Evolutionary conservation across 768 basidiomycete species (phyloP).

Genomic region (Leccinum boreale): DNA sequence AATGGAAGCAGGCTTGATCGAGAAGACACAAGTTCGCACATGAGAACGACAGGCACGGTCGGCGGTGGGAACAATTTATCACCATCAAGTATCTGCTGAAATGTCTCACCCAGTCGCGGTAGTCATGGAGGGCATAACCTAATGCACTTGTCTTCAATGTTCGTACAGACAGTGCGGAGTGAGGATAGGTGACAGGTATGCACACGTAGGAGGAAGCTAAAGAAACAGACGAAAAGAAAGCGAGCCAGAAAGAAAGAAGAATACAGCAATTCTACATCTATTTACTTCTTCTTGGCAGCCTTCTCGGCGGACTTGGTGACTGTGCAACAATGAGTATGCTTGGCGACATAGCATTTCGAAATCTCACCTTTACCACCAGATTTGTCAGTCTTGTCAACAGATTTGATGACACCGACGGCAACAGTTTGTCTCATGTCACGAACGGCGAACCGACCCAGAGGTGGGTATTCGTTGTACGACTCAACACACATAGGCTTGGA

Average conservation of each 20-base stretch:
- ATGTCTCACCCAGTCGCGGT: not conserved
- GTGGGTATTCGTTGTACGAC: constrained; percentile 96
- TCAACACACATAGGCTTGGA: constrained; percentile 96
- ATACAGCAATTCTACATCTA: constrained; percentile 76
- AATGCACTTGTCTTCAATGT: constrained; percentile 37
- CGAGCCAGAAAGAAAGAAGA: constrained; percentile 52
- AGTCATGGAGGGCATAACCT: constrained; percentile 15
- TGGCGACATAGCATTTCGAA: not conserved
- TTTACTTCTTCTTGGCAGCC: constrained; percentile 94
- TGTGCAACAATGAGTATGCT: constrained; percentile 28
- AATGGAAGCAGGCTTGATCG: not conserved
- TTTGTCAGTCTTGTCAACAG: constrained; percentile 94
- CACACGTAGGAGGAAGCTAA: constrained; percentile 23
- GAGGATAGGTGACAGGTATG: constrained; percentile 36
- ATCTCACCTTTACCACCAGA: constrained; percentile 75
- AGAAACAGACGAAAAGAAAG: constrained; percentile 39
- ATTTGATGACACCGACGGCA: constrained; percentile 98
- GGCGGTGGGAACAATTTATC: no score
- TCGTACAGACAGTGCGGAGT: constrained; percentile 46
- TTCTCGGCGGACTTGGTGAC: constrained; percentile 97
- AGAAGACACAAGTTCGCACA: constrained; percentile 6
- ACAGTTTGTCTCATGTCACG: constrained; percentile 99
- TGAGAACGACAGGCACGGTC: not conserved
- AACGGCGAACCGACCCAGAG: constrained; percentile 98
- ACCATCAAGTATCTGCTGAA: not conserved